phyloP scores from a whole-genome alignment of 148 eudicot species.

The Mesembryanthemum crystallinum region DNA sequence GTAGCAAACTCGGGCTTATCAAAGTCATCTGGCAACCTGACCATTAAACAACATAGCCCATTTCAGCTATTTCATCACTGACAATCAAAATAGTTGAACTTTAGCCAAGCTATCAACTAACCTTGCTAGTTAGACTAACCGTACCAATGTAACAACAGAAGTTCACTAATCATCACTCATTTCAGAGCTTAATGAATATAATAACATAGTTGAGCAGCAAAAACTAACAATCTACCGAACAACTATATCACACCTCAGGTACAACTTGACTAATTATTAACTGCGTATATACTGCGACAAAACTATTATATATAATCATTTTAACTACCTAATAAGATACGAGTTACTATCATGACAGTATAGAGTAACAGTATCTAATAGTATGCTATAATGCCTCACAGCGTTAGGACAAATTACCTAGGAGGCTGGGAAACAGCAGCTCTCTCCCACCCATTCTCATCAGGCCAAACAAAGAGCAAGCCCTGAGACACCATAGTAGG shows the following conservation, averaged over 20 bases:
- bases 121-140: neutral
- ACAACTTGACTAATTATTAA: constrained; percentile 3
- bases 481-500: constrained; percentile 96
- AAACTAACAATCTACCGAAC: neutral
- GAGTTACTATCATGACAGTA: neutral
- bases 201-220: neutral
- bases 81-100: neutral
- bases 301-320: neutral
- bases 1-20: constrained; percentile 91
- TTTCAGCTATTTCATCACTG: constrained; percentile 2
- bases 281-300: neutral
- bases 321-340: too few relatives aligned
- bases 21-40: constrained; percentile 94
- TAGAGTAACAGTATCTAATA: neutral
- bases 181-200: neutral
- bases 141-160: neutral
- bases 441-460: constrained; percentile 92
- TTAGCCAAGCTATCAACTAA: neutral
- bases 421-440: constrained; percentile 73
- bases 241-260: constrained; percentile 11
- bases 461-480: constrained; percentile 98
- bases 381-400: too few relatives aligned
- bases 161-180: neutral
- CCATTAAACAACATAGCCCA: constrained; percentile 23
- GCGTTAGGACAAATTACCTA: constrained; percentile 35